These are phyloP conservation scores for Salicornia ramosissima DNA, from an alignment of 148 eudicot species.

Conservation along the genomic window DNA sequence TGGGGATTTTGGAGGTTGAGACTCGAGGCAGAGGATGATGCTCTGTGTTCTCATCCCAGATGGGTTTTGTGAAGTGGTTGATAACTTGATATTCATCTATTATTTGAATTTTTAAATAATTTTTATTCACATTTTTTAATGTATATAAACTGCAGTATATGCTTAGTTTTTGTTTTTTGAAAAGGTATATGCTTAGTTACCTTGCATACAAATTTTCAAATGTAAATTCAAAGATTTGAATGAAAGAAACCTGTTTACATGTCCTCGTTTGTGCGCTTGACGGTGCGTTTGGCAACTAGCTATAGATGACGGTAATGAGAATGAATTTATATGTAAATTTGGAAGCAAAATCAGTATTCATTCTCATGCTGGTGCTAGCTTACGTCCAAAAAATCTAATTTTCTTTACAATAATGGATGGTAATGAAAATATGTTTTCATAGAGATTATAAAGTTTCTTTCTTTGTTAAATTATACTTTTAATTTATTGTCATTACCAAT, in stretches of 20 bases:
- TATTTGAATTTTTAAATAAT: neutral
- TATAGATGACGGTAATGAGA: too few species aligned
- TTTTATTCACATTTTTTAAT: neutral
- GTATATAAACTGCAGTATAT: neutral
- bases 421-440: too few species aligned
- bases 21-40: slow-evolving; percentile 4
- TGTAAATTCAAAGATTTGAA: slow-evolving; percentile 8
- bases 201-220: slow-evolving; percentile 6
- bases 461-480: too few species aligned
- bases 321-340: too few species aligned
- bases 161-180: too few species aligned
- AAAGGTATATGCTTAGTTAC: neutral
- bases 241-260: neutral
- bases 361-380: too few species aligned
- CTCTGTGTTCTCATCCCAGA: slow-evolving; percentile 5
- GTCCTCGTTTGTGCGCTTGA: slow-evolving; percentile 9
- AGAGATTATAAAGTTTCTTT: too few species aligned
- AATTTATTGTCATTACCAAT: too few species aligned
- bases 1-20: slow-evolving; percentile 7
- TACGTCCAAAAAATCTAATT: too few species aligned
- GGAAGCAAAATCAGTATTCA: too few species aligned
- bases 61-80: slow-evolving; percentile 16
- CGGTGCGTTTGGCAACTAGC: too few species aligned
- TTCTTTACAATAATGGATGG: too few species aligned
- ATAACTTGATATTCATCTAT: slow-evolving; percentile 14